phyloP scores from a whole-genome alignment of 2,329 filamentous ascomycete genomes.

The Pseudohalonectria lignicola region DNA sequence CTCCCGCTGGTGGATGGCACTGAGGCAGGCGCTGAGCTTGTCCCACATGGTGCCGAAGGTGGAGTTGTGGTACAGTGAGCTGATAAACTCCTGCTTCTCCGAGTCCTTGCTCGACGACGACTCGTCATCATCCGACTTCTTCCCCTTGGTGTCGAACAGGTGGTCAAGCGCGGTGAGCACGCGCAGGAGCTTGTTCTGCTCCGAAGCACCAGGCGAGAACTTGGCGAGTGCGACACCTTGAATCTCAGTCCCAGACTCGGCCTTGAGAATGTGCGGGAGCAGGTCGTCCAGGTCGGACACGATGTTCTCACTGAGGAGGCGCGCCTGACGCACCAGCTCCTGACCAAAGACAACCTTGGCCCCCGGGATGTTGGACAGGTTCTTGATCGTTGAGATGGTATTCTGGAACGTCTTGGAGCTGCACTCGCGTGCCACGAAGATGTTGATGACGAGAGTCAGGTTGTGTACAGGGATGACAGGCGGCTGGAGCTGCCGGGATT shows the following conservation, averaged over 20 bases:
- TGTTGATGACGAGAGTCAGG: slow-evolving; percentile 87
- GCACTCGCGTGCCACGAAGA: slow-evolving; percentile 91
- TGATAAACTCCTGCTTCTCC: slow-evolving; percentile 73
- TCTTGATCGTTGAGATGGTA: slow-evolving; percentile 97
- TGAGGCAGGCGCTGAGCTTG: slow-evolving; percentile 80
- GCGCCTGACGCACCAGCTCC: slow-evolving; percentile 81
- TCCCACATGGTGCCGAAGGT: slow-evolving; percentile 89
- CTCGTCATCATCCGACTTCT: slow-evolving; percentile 35
- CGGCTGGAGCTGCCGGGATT: slow-evolving; percentile 55
- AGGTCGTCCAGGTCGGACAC: slow-evolving; percentile 76
- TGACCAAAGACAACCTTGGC: slow-evolving; percentile 87
- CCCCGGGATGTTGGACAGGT: slow-evolving; percentile 83
- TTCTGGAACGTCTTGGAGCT: slow-evolving; percentile 97
- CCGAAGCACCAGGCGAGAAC: slow-evolving; percentile 90
- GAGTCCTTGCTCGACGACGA: slow-evolving; percentile 15
- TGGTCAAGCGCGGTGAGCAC: slow-evolving; percentile 92
- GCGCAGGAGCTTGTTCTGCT: slow-evolving; percentile 89
- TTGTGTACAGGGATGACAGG: slow-evolving; percentile 84
- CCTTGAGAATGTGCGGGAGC: slow-evolving; percentile 74
- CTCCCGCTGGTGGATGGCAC: slow-evolving; percentile 79
- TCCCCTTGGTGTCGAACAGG: slow-evolving; percentile 74
- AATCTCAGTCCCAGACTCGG: slow-evolving; percentile 83
- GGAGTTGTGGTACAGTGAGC: slow-evolving; percentile 78
- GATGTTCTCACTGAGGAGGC: slow-evolving; percentile 73
- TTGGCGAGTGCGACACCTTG: slow-evolving; percentile 89